phyloP scores from a whole-genome alignment of 192 early-diverging fungal species.

The Coemansia sp. region DNA sequence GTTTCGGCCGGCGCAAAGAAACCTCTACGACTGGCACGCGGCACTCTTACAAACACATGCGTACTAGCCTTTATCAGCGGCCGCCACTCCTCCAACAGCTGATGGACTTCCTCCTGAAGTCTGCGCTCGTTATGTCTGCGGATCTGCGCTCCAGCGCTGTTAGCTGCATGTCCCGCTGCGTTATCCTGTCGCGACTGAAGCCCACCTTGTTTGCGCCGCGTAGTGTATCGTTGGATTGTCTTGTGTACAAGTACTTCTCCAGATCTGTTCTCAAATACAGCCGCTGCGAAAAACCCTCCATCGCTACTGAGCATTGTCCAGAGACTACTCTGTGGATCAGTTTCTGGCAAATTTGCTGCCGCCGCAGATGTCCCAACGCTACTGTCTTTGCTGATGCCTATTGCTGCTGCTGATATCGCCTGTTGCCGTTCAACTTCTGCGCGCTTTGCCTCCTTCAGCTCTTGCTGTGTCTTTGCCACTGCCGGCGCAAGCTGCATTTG shows the following conservation, averaged over 20 bases:
- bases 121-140: slow-evolving; percentile 87
- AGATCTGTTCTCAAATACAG: slow-evolving; percentile 72
- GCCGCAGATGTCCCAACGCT: not conserved
- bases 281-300: slow-evolving; percentile 91
- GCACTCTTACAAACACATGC: slow-evolving; percentile 75
- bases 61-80: slow-evolving; percentile 59
- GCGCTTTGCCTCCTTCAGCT: slow-evolving; percentile 15
- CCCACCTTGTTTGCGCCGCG: slow-evolving; percentile 93
- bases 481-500: slow-evolving; percentile 29
- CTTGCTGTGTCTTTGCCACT: slow-evolving; percentile 12
- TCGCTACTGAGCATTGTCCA: slow-evolving; percentile 83
- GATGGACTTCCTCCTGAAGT: slow-evolving; percentile 76
- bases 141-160: slow-evolving; percentile 83
- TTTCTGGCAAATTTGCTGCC: not conserved
- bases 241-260: slow-evolving; percentile 76
- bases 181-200: slow-evolving; percentile 81
- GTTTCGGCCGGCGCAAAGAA: slow-evolving; percentile 17
- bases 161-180: slow-evolving; percentile 76
- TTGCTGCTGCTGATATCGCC: not conserved
- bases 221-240: slow-evolving; percentile 95
- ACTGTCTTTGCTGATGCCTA: not conserved
- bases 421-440: not conserved
- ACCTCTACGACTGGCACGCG: slow-evolving; percentile 12
- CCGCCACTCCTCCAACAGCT: slow-evolving; percentile 71
- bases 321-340: slow-evolving; percentile 10